Percentiles rank a stretch among this genome's conserved stretches.
Conservation (phyloP, 208 protist genomes). For the Leishmania braziliensis region DNA sequence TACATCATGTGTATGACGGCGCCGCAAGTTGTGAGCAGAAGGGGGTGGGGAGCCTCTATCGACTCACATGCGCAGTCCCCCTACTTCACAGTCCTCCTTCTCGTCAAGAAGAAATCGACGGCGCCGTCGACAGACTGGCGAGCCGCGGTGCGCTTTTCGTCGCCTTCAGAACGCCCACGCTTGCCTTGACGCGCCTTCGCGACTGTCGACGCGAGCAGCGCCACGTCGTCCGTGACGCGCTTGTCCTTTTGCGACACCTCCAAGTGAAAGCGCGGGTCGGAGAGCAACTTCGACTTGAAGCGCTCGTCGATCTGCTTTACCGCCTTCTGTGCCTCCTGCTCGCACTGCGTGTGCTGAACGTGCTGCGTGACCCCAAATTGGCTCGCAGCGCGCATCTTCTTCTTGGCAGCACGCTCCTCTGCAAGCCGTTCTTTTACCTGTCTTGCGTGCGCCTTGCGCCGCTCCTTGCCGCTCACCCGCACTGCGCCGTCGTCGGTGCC, state of each 20-base stretch:
- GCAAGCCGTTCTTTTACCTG: constrained; percentile 68
- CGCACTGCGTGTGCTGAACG: constrained; percentile 35
- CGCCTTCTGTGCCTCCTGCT: constrained; percentile 42
- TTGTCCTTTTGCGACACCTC: constrained; percentile 79
- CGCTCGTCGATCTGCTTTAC: constrained; percentile 70
- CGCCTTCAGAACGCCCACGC: constrained; percentile 16
- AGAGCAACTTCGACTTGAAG: constrained; percentile 84
- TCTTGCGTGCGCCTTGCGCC: constrained; percentile 70
- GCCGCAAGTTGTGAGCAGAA: neutral
- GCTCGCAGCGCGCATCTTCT: constrained; percentile 71
- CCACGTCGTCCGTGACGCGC: constrained; percentile 62
- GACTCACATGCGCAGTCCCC: neutral
- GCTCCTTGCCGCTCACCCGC: constrained; percentile 67
- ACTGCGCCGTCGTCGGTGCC: constrained; percentile 57
- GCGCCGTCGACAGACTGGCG: constrained; percentile 34
- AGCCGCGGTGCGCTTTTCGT: neutral
- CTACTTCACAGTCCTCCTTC: constrained; percentile 26
- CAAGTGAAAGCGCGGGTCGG: constrained; percentile 85
- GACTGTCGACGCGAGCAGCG: constrained; percentile 69
- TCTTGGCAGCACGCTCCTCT: constrained; percentile 66
- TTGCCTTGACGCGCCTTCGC: constrained; percentile 63
- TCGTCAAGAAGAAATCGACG: constrained; percentile 78
- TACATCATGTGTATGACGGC: neutral
- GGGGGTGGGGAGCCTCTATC: neutral
- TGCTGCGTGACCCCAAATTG: constrained; percentile 61